These are phyloP conservation scores for Talaromyces stipitatus DNA, from an alignment of 495 filamentous ascomycete species.

Conservation along the genomic window DNA sequence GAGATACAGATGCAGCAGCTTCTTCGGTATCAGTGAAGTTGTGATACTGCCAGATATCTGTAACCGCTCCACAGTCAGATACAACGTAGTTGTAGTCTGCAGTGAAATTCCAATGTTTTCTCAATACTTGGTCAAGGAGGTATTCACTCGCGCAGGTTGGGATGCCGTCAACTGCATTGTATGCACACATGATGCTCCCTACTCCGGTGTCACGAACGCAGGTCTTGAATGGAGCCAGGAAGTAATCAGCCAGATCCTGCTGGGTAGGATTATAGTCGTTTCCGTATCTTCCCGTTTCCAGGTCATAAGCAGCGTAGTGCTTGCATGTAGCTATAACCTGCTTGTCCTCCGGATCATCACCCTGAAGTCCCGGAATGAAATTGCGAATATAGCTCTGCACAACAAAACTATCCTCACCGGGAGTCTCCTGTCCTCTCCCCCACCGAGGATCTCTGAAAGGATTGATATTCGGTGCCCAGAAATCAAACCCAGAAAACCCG, in stretches of 20 bases:
- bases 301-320: slow-evolving; percentile 52
- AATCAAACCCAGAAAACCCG: slow-evolving; percentile 43
- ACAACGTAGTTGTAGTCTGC: slow-evolving; percentile 41
- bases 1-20: slow-evolving; percentile 36
- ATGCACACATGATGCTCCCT: slow-evolving; percentile 45
- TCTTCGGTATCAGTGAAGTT: slow-evolving; percentile 35
- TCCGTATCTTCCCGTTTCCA: slow-evolving; percentile 42
- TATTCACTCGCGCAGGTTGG: slow-evolving; percentile 44
- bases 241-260: slow-evolving; percentile 47
- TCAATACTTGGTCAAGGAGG: slow-evolving; percentile 41
- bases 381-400: slow-evolving; percentile 44
- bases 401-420: slow-evolving; percentile 48
- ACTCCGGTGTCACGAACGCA: slow-evolving; percentile 43
- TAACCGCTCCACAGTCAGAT: slow-evolving; percentile 43
- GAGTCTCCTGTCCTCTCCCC: slow-evolving; percentile 50
- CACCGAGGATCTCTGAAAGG: slow-evolving; percentile 49
- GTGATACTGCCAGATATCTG: slow-evolving; percentile 42
- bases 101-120: slow-evolving; percentile 41
- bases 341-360: slow-evolving; percentile 22
- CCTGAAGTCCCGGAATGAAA: slow-evolving; percentile 48
- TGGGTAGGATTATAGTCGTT: slow-evolving; percentile 39
- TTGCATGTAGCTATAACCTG: slow-evolving; percentile 52
- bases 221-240: slow-evolving; percentile 39
- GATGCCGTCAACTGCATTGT: slow-evolving; percentile 47
- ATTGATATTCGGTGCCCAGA: slow-evolving; percentile 58